Percentiles rank a stretch among this genome's conserved stretches.
Evolutionary conservation across 768 basidiomycete species (phyloP).

Genomic region (Lactarius hatsudake): DNA sequence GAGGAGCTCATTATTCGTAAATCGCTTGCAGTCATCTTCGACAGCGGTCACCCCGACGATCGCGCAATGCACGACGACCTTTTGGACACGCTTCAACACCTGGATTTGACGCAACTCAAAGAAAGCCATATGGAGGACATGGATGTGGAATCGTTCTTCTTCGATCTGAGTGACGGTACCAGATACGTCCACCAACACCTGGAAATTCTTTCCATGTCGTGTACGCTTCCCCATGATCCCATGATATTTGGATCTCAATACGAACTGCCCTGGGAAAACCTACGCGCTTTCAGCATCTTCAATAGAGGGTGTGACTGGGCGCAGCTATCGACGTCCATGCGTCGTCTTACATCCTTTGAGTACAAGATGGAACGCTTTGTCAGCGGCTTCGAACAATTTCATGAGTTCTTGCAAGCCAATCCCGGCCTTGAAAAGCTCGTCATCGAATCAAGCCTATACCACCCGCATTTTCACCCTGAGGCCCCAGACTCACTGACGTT

Average conservation of each 20-base stretch:
- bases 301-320: constrained; percentile 10
- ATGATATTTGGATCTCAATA: neutral
- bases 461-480: neutral
- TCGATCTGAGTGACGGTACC: neutral
- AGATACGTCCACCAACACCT: neutral
- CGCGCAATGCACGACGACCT: constrained; percentile 19
- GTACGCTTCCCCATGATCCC: neutral
- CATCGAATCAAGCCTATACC: neutral
- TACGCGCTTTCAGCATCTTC: constrained; percentile 7
- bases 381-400: constrained; percentile 8
- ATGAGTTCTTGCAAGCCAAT: constrained; percentile 29
- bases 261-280: constrained; percentile 1
- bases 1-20: constrained; percentile 13
- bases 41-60: neutral
- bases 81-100: constrained; percentile 1
- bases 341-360: constrained; percentile 25
- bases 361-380: constrained; percentile 3
- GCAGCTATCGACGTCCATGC: neutral
- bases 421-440: constrained; percentile 28
- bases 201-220: constrained; percentile 9
- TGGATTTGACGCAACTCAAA: constrained; percentile 13
- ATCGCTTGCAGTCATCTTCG: constrained; percentile 30
- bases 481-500: constrained; percentile 8
- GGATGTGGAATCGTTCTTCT: constrained; percentile 1
- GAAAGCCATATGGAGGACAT: constrained; percentile 8